phyloP scores from a whole-genome alignment of 305 asterid genomes.

The Lippia alba region DNA sequence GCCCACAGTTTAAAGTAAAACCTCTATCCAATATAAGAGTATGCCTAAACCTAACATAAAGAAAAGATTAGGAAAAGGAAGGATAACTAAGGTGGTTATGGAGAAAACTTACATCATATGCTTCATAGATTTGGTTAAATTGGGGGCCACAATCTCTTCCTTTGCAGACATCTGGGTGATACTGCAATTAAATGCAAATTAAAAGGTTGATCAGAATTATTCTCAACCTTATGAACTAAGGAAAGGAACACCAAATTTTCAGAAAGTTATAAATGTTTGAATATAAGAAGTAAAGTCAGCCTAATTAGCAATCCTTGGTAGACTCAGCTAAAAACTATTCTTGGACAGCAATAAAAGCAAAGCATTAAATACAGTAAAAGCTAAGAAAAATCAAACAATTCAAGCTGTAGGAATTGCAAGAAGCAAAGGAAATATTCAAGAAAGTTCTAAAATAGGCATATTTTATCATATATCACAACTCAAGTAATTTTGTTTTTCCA shows the following conservation, averaged over 20 bases:
- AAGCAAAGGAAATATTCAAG: neutral
- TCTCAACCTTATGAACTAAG: neutral
- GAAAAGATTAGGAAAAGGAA: neutral
- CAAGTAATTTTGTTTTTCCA: neutral
- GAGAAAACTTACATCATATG: constrained; percentile 79
- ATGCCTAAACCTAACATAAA: neutral
- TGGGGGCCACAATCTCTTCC: constrained; percentile 65
- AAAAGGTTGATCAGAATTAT: neutral
- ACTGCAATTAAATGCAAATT: constrained; percentile 57
- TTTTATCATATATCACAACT: neutral
- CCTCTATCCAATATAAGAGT: neutral
- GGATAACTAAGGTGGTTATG: neutral
- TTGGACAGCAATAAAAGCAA: neutral
- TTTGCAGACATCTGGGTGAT: constrained; percentile 97
- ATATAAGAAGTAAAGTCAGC: constrained; percentile 9
- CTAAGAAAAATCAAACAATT: neutral
- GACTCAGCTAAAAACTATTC: neutral
- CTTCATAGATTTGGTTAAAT: constrained; percentile 84
- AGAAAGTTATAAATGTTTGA: neutral
- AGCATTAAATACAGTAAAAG: constrained; percentile 2
- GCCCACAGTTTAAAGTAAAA: neutral
- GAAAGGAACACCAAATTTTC: neutral
- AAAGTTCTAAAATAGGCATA: neutral
- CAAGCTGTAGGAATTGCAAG: neutral
- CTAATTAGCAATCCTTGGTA: neutral